Base-by-base conservation (phyloP, 192 early-diverging fungal species). In the Coemansia sp. region DNA sequence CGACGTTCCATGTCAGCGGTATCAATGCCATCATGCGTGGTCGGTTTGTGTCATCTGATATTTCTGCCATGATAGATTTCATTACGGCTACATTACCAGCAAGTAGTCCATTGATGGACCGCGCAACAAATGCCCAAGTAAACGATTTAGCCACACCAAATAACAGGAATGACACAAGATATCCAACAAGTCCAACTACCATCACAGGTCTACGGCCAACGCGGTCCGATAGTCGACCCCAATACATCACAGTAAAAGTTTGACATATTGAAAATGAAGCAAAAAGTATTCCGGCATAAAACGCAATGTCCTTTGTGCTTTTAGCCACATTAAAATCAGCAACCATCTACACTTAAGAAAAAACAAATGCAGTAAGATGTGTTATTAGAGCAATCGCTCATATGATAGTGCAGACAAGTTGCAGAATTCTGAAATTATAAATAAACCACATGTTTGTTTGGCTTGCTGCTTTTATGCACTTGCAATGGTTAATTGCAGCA, bases 1-100 rank as follows among this genome's bases (percentile, higher is more conserved):
- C 89, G 29, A 91, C 67, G 36, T 88, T 90, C 87, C 91, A 89
- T 1, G 77, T 81, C 24, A 91, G 86, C 27, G 90, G 91, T 75
- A 92, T 86, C 24, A 94, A 51, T 9, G 88, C 83, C 75, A 95
- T 95, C 21, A 89, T 91, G 17, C 86, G 80, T 8, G 88, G 76
- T 60, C 89, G 87, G 71, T 95, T 97, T 0, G 89, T 87, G 3
- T 85, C 70, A 66, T 95, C 93, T 22, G 93, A 88, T 33, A 97
- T 88, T 81, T 97, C 95, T 2, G 89, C 91, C 25, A 95, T 69
- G 27, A 92, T 85, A 20, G 89, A 90, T 68, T 94, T 93, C 30
- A 90, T 86, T 17, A 95, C 93, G 8, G 92, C 91, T 20, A 87
- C 81, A 54, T 89, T 92, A 4, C 87, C 93, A 67, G 90, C 91